Evolutionary conservation across 23 red algal species (phyloP), one percentile per base, ranked within the genome.

Genomic region (Agarophyton chilense): DNA sequence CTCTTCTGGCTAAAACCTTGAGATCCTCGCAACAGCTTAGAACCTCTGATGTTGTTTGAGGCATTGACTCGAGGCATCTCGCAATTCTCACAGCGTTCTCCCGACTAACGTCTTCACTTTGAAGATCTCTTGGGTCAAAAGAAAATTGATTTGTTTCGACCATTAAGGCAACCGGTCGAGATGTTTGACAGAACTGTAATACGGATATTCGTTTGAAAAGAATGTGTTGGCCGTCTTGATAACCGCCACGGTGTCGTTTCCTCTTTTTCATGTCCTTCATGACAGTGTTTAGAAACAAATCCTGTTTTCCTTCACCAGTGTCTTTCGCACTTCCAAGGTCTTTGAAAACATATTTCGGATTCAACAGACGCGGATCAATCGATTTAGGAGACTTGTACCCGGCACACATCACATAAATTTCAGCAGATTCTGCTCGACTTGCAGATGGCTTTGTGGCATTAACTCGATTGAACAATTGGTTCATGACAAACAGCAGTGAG

Each of bases 271-370:
- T 13, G 17, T 78, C 78, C 36, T 66, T 84, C 51, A 93, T 72
- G 21, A 76, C 78, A 43, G 79, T 83, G 68, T 82, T 77, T 0
- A 84, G 68, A 71, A 93, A 70, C 24, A 84, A 34, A 60, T 84
- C 77, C 52, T 43, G 54, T 55, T 90, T 89, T 8, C 66, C 90
- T n/a, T 18, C 42, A 6, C 47, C 40, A 2, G 78, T n/a, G 28
- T 93, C 70, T 29, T 54, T 55, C 22, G 78, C 52, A 22, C 38
- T 39, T 10, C 45, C 83, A 52, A 93, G 34, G 52, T 98, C 90
- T 77, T 94, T 83, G 72, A 98, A 98, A 31, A 98, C 96, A 52
- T 68, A 84, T 74, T 94, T 92, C 33, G 96, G 93, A 82, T 95
- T 94, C 47, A 94, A 42, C 19, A 98, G 83, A 16, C 84, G 70